These are phyloP conservation scores for Dillenia turbinata DNA, from an alignment of 164 flowering plant species.

Conservation along the genomic window DNA sequence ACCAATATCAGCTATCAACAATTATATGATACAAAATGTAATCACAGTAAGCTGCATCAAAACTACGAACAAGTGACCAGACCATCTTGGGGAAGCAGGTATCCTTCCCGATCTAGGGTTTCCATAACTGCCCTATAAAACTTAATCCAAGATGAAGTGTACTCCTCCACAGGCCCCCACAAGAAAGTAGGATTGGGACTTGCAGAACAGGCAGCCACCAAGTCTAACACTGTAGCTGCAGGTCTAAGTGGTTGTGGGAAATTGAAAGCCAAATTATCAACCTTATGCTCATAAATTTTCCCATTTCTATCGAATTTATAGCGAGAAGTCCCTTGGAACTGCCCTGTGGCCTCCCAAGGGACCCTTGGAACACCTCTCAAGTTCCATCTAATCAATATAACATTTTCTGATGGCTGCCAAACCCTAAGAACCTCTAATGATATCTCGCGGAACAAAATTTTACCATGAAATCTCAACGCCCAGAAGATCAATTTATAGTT, in stretches of 20 bases:
- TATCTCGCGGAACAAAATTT: constrained; percentile 66
- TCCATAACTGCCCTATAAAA: constrained; percentile 65
- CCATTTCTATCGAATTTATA: constrained; percentile 84
- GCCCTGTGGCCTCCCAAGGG: constrained; percentile 87
- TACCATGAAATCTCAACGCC: constrained; percentile 85
- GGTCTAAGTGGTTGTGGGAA: constrained; percentile 65
- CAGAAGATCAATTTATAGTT: constrained; percentile 84
- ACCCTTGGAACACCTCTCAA: constrained; percentile 83
- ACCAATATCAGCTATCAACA: constrained; percentile 10
- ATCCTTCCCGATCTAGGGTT: constrained; percentile 47
- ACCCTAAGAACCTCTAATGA: constrained; percentile 61
- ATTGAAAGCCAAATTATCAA: constrained; percentile 81
- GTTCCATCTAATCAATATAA: constrained; percentile 82
- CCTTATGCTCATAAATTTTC: constrained; percentile 84
- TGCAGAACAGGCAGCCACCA: constrained; percentile 76
- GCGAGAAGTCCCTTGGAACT: constrained; percentile 86
- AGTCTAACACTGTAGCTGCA: constrained; percentile 71
- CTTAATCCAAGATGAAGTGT: constrained; percentile 73
- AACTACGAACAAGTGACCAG: constrained; percentile 54
- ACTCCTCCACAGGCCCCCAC: constrained; percentile 39
- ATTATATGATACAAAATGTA: constrained; percentile 21
- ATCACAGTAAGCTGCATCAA: neutral
- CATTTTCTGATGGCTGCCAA: constrained; percentile 87
- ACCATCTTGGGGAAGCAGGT: constrained; percentile 41
- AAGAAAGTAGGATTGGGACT: constrained; percentile 86